These are phyloP conservation scores for Rubia peregrina DNA, from an alignment of 305 asterid species.

Conservation along the genomic window DNA sequence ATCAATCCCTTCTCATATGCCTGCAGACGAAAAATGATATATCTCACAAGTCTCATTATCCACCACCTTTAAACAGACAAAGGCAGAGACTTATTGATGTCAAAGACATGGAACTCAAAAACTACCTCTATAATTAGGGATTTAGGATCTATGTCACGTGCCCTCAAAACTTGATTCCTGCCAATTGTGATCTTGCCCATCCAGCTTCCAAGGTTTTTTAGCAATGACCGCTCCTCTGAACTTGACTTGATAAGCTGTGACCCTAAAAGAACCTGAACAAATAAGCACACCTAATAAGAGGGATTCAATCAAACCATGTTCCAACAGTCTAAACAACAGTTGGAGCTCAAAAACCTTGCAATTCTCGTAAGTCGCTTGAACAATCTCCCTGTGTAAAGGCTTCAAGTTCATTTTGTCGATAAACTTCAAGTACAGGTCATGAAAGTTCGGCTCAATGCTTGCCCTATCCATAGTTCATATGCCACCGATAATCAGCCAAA, in stretches of 20 bases:
- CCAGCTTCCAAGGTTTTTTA: conserved; percentile 98
- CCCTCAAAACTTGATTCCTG: conserved; percentile 86
- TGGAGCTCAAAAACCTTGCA: conserved; percentile 72
- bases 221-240: conserved; percentile 91
- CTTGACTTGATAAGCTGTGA: conserved; percentile 94
- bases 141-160: conserved; percentile 90
- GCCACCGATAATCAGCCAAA: conserved; percentile 18
- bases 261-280: conserved; percentile 82
- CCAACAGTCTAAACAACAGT: conserved; percentile 1
- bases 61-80: neutral
- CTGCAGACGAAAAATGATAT: conserved; percentile 35
- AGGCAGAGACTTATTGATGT: neutral
- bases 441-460: conserved; percentile 95
- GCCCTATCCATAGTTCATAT: conserved; percentile 45
- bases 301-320: neutral
- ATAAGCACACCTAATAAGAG: neutral
- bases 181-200: conserved; percentile 98
- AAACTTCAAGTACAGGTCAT: conserved; percentile 95
- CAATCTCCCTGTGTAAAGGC: conserved; percentile 67
- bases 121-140: conserved; percentile 71
- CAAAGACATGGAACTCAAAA: conserved; percentile 7
- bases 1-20: conserved; percentile 95
- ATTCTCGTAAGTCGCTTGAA: conserved; percentile 89
- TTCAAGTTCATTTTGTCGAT: conserved; percentile 79
- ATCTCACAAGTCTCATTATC: neutral